Evolutionary conservation across 1,284 basidiomycete species (phyloP).

Genomic region (Trametes versicolor): DNA sequence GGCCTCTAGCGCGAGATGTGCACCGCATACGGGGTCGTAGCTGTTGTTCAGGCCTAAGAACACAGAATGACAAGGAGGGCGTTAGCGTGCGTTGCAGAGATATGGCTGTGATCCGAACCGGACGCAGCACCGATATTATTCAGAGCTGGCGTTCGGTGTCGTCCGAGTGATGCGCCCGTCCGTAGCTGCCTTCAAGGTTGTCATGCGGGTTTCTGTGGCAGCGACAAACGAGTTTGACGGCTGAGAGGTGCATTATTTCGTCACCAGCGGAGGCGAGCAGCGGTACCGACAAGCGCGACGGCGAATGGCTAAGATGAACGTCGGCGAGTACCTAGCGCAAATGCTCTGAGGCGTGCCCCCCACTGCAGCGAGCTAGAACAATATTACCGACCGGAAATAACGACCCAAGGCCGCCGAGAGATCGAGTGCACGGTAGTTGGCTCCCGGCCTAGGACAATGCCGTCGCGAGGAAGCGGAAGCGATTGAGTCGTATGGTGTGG

Average conservation of each 20-base stretch:
- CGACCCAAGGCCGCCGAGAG: not conserved
- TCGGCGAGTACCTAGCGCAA: not conserved
- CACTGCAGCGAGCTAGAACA: not conserved
- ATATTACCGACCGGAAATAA: not conserved
- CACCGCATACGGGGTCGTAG: not conserved
- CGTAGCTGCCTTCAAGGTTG: slow-evolving; percentile 9
- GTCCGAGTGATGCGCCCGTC: not conserved
- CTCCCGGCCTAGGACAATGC: not conserved
- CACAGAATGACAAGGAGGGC: not conserved
- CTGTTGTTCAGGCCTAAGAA: not conserved
- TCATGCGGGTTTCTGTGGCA: not conserved
- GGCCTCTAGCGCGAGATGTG: slow-evolving; percentile 1
- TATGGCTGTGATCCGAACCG: slow-evolving; percentile 4
- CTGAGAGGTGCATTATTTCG: not conserved
- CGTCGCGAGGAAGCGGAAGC: not conserved
- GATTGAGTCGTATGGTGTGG: not conserved
- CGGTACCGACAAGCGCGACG: not conserved
- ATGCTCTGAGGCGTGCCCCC: not conserved
- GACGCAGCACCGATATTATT: not conserved
- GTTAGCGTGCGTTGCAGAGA: not conserved
- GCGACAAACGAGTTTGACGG: not conserved
- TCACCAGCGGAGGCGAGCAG: slow-evolving; percentile 1
- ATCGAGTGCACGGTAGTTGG: not conserved
- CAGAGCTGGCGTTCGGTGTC: not conserved
- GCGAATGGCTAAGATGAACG: not conserved